These are phyloP conservation scores for Hanseniaspora jakobsenii DNA, from an alignment of 805 yeast species.

Conservation along the genomic window DNA sequence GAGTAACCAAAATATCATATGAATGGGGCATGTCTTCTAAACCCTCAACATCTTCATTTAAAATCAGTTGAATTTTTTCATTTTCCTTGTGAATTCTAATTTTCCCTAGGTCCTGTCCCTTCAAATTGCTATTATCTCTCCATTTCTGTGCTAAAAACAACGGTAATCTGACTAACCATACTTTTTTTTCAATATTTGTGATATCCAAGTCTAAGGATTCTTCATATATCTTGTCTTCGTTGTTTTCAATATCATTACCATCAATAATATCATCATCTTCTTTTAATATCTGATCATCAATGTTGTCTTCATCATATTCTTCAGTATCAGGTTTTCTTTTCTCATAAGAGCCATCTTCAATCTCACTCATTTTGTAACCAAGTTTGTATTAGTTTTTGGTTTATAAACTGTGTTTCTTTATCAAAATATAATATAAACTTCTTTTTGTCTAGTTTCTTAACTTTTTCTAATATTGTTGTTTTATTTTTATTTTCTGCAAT, in stretches of 20 bases:
- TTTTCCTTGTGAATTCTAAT: slow-evolving; percentile 56
- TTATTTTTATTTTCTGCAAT: no score
- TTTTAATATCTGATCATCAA: slow-evolving; percentile 32
- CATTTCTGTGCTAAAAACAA: slow-evolving; percentile 73
- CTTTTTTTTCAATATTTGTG: slow-evolving; percentile 48
- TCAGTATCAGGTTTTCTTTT: slow-evolving; percentile 14
- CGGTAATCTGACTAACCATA: slow-evolving; percentile 89
- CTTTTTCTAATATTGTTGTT: no score
- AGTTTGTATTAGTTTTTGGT: no score
- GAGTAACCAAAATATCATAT: slow-evolving; percentile 67
- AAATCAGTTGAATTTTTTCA: slow-evolving; percentile 41
- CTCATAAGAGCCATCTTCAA: neutral
- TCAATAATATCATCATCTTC: slow-evolving; percentile 36
- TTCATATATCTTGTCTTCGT: slow-evolving; percentile 32
- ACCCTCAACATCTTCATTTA: slow-evolving; percentile 35
- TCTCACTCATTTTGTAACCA: slow-evolving; percentile 5
- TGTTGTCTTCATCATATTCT: slow-evolving; percentile 18
- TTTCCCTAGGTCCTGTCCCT: slow-evolving; percentile 69
- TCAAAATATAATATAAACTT: no score
- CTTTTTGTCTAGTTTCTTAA: no score
- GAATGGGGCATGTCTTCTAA: slow-evolving; percentile 61
- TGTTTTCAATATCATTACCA: slow-evolving; percentile 34
- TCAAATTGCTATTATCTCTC: slow-evolving; percentile 48
- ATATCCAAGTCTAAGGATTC: slow-evolving; percentile 74
- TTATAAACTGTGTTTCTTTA: no score